phyloP scores from a whole-genome alignment of 768 basidiomycete species.

The Termitomyces sp. region DNA sequence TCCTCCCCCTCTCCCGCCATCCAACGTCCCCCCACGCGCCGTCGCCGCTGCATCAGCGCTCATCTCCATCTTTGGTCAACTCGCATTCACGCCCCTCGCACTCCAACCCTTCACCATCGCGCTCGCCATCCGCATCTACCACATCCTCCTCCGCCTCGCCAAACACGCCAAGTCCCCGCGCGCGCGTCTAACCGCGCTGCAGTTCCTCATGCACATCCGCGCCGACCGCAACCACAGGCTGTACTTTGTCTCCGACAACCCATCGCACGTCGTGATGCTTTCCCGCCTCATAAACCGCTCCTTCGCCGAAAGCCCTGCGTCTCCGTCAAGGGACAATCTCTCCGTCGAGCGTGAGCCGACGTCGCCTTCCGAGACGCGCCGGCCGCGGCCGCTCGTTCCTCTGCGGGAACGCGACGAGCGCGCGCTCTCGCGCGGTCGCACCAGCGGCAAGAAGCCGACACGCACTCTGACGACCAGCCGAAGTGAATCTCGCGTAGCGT shows the following conservation, averaged over 20 bases:
- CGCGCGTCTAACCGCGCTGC: slow-evolving; percentile 68
- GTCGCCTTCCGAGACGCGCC: slow-evolving; percentile 29
- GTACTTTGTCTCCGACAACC: slow-evolving; percentile 61
- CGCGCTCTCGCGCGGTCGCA: slow-evolving; percentile 48
- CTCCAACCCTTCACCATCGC: slow-evolving; percentile 40
- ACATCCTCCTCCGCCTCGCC: slow-evolving; percentile 43
- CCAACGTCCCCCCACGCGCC: slow-evolving; percentile 34
- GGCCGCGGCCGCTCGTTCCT: slow-evolving; percentile 41
- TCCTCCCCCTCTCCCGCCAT: slow-evolving; percentile 12
- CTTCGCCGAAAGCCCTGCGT: slow-evolving; percentile 13
- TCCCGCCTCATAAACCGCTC: slow-evolving; percentile 61
- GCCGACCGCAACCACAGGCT: slow-evolving; percentile 88
- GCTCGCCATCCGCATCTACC: slow-evolving; percentile 52
- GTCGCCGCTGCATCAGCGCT: slow-evolving; percentile 62
- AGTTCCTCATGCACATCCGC: slow-evolving; percentile 84
- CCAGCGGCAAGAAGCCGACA: slow-evolving; percentile 31
- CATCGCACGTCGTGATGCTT: slow-evolving; percentile 53
- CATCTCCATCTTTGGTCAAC: slow-evolving; percentile 61
- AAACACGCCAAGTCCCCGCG: slow-evolving; percentile 43
- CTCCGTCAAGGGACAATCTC: background rate
- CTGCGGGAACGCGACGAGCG: slow-evolving; percentile 47
- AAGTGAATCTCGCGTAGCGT: slow-evolving; percentile 25
- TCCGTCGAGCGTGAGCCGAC: slow-evolving; percentile 9
- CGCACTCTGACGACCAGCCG: slow-evolving; percentile 15
- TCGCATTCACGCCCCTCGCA: slow-evolving; percentile 64